Evolutionary conservation across 768 basidiomycete species (phyloP).

Genomic region (Clitopilus hobsonii): DNA sequence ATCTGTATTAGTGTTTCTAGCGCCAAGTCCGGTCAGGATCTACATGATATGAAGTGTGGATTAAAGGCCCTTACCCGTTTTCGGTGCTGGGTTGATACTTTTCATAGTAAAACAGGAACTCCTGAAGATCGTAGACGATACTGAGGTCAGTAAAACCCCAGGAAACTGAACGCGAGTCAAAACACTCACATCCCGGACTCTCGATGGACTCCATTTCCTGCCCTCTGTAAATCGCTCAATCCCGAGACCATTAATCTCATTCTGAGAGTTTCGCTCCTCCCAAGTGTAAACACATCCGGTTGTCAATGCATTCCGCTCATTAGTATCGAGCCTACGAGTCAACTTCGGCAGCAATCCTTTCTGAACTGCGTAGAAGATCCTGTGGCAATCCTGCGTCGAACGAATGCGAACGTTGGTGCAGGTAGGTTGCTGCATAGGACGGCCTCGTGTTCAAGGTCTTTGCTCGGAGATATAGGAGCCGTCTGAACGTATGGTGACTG

Average conservation of each 20-base stretch:
- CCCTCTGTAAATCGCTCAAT: slow-evolving; percentile 88
- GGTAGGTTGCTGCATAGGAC: slow-evolving; percentile 66
- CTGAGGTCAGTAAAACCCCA: slow-evolving; percentile 1
- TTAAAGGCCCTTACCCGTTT: slow-evolving; percentile 36
- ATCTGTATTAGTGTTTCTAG: slow-evolving; percentile 24
- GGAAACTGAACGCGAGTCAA: slow-evolving; percentile 4
- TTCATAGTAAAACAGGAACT: slow-evolving; percentile 84
- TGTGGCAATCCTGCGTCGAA: slow-evolving; percentile 73
- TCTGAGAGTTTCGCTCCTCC: slow-evolving; percentile 74
- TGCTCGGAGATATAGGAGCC: background rate
- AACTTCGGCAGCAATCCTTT: slow-evolving; percentile 65
- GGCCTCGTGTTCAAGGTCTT: background rate
- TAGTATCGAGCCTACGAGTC: slow-evolving; percentile 70
- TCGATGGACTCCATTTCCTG: slow-evolving; percentile 76
- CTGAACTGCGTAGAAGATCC: slow-evolving; percentile 72
- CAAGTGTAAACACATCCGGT: slow-evolving; percentile 58
- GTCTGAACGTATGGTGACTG: background rate
- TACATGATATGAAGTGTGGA: slow-evolving; percentile 6
- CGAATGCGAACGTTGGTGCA: slow-evolving; percentile 71
- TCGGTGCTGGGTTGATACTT: slow-evolving; percentile 52
- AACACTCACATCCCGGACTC: slow-evolving; percentile 69
- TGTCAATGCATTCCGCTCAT: slow-evolving; percentile 58
- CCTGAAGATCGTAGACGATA: slow-evolving; percentile 34
- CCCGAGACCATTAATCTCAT: slow-evolving; percentile 71
- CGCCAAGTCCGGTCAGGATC: background rate